Percentiles rank a stretch among this genome's conserved stretches.
Conservation (phyloP, 768 basidiomycete species). For the Megacollybia marginata region DNA sequence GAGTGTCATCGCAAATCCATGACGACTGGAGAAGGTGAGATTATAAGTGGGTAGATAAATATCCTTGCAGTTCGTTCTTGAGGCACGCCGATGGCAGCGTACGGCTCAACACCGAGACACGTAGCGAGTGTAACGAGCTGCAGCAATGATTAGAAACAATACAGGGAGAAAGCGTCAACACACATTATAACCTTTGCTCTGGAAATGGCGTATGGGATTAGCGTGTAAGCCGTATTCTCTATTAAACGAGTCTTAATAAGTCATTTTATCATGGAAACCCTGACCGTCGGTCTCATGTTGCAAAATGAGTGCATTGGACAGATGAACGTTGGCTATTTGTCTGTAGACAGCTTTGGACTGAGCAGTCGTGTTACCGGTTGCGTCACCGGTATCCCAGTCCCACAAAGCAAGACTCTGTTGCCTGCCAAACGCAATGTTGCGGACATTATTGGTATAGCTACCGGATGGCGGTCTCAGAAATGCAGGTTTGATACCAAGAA, state of each 20-base stretch:
- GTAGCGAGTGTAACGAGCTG: background rate
- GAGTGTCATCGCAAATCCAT: background rate
- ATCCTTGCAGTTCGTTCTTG: no score
- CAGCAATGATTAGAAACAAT: background rate
- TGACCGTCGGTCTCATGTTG: background rate
- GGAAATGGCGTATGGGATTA: background rate
- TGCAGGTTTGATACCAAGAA: constrained; percentile 16
- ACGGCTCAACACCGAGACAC: background rate
- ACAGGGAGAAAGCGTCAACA: background rate
- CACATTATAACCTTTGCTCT: background rate
- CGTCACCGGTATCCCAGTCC: constrained; percentile 1
- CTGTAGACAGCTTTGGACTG: background rate
- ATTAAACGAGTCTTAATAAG: background rate
- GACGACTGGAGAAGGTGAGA: no score
- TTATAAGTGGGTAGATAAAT: no score
- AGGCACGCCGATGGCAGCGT: constrained; percentile 1
- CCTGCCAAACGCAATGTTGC: background rate
- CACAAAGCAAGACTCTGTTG: constrained; percentile 1
- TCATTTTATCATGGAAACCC: background rate
- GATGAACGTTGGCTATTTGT: background rate
- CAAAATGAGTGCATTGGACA: background rate
- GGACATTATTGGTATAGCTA: constrained; percentile 8
- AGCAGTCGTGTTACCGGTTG: background rate
- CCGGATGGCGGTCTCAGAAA: constrained; percentile 22
- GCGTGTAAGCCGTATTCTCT: background rate